phyloP scores from a whole-genome alignment of 2,329 filamentous ascomycete species.

The Aspergillus sp. region DNA sequence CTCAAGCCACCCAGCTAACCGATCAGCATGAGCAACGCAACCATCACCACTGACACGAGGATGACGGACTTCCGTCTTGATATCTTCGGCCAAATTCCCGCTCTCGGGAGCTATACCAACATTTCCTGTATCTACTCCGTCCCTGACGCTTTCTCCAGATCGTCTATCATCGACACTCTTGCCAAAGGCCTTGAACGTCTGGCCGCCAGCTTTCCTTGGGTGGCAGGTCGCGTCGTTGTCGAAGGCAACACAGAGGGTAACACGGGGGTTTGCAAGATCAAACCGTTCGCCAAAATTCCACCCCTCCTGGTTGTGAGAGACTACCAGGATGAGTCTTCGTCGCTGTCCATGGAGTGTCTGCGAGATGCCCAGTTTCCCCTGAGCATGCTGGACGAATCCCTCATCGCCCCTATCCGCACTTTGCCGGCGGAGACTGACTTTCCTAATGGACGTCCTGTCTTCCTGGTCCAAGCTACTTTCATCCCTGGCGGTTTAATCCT shows the following conservation, averaged over 20 bases:
- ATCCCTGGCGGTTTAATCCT: conserved; percentile 49
- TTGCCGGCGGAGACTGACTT: conserved; percentile 29
- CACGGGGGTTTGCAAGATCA: conserved; percentile 43
- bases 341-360: conserved; percentile 42
- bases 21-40: not conserved
- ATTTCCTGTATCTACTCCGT: conserved; percentile 44
- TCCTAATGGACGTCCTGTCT: conserved; percentile 1
- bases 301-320: conserved; percentile 46
- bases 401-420: conserved; percentile 44
- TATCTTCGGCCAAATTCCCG: conserved; percentile 43
- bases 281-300: conserved; percentile 24
- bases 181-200: conserved; percentile 41
- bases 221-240: conserved; percentile 47
- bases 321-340: conserved; percentile 33
- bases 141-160: conserved; percentile 18
- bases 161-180: conserved; percentile 31
- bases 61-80: conserved; percentile 34
- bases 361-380: conserved; percentile 45
- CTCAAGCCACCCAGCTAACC: not conserved
- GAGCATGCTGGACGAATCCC: conserved; percentile 48
- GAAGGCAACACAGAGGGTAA: conserved; percentile 28
- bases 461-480: conserved; percentile 13
- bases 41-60: not conserved
- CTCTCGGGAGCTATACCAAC: conserved; percentile 49
- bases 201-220: conserved; percentile 46